Conservation (phyloP, 352 stramenopile genomes). For the Phytopythium vexans region DNA sequence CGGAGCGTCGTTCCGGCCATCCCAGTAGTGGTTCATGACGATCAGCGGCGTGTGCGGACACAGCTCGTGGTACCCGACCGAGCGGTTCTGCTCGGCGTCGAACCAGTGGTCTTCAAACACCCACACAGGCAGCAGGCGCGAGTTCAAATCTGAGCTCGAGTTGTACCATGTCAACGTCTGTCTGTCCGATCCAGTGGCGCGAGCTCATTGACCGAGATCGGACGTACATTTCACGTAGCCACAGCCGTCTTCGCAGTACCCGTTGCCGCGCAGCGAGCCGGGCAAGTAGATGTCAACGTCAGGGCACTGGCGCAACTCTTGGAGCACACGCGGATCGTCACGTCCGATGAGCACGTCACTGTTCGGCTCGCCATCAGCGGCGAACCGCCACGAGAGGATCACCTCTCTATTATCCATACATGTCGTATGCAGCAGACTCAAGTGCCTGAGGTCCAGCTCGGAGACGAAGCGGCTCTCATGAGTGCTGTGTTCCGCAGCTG, state of each 20-base stretch:
- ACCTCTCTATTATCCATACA: conserved; percentile 21
- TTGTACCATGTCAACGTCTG: conserved; percentile 2
- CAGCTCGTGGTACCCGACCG: conserved; percentile 52
- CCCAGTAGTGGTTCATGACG: conserved; percentile 65
- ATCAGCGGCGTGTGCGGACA: conserved; percentile 45
- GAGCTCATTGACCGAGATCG: not conserved
- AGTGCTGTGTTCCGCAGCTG: too few relatives aligned
- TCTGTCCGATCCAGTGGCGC: not conserved
- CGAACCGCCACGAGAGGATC: conserved; percentile 28
- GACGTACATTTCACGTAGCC: conserved; percentile 45
- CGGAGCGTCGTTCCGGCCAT: conserved; percentile 9
- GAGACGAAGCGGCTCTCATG: conserved; percentile 12
- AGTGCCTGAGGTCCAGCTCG: conserved; percentile 17
- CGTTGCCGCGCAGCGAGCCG: conserved; percentile 26
- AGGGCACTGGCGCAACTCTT: conserved; percentile 31
- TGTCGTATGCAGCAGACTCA: conserved; percentile 22
- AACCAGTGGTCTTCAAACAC: conserved; percentile 18
- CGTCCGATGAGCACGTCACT: conserved; percentile 18
- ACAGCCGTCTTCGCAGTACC: conserved; percentile 50
- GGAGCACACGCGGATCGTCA: conserved; percentile 18
- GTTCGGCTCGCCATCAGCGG: conserved; percentile 11
- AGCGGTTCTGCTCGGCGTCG: conserved; percentile 12
- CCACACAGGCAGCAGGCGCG: conserved; percentile 29
- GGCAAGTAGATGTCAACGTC: conserved; percentile 52
- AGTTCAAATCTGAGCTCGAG: conserved; percentile 21